Evolutionary conservation across 352 stramenopile species (phyloP), one percentile per base, ranked within the genome.

Genomic region (Pythium grandisporangium): DNA sequence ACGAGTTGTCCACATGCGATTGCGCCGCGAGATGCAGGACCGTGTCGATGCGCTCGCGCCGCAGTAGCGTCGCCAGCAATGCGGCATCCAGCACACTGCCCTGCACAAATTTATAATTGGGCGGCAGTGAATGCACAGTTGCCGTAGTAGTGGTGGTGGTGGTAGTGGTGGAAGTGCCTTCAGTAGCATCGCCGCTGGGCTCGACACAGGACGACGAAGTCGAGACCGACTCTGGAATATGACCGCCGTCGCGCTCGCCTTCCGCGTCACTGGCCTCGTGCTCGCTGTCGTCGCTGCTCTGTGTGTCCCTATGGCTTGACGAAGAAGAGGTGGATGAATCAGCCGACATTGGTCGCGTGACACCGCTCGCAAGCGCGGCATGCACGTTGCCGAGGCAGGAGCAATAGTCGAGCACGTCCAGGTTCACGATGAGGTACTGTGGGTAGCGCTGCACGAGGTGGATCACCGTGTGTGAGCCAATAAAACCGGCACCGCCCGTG

Each of bases 21-120:
- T 99, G 94, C 6, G 96, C 96, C 4, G 96, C 96, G 72, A 99
- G 98, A 70, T 99, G 96, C 58, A 99, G 64, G 43, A 99, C 92
- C 25, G 95, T 98, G 58, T 99, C 95, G 47, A 99, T 98, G 13
- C 85, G 64, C 60, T 99, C 86, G 14, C 84, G 88, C 38, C 84
- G 70, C 22, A 99, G 66, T 22, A 99, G 76, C 58, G 98, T 98
- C 21, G 66, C 85, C 10, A 99, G 91, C 12, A 99, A 61, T 51
- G 98, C 92, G 6, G 87, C 73, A 21, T 76, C 86, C 37, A 63
- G 81, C 66, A 99, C 98, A 57, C 96, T 95, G 33, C 96, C 96
- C 59, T 98, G 96, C 41, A 99, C 94, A 60, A 99, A 98, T 65
- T 97, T 97, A 72, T 98, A 85, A 49, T 85, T 85, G 33, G 19